Conservation (phyloP, 768 basidiomycete species). For the Macrolepiota albuminosa region DNA sequence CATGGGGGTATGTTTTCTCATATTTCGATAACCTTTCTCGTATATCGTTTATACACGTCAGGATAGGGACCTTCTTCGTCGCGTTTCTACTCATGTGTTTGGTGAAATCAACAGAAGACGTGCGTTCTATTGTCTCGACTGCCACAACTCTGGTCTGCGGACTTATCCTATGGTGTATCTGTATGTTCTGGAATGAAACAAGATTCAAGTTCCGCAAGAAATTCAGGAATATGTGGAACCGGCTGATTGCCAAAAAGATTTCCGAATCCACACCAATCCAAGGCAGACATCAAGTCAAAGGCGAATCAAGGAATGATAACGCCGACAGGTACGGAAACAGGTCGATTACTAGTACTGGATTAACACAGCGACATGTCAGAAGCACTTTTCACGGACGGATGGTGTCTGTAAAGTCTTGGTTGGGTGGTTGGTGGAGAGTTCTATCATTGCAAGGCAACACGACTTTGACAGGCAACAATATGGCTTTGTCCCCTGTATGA, state of each 20-base stretch:
- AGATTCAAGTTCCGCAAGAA: too few species aligned
- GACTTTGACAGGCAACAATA: not conserved
- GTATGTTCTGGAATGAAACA: not conserved
- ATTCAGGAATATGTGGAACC: not conserved
- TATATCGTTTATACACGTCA: not conserved
- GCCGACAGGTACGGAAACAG: not conserved
- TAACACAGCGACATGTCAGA: not conserved
- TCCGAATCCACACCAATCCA: not conserved
- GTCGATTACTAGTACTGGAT: too few species aligned
- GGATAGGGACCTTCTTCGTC: not conserved
- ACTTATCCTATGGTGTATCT: slow-evolving; percentile 2
- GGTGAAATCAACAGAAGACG: not conserved
- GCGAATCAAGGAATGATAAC: not conserved
- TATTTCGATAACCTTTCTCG: not conserved
- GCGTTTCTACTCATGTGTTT: slow-evolving; percentile 2
- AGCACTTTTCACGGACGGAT: not conserved
- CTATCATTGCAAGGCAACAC: not conserved
- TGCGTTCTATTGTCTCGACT: not conserved
- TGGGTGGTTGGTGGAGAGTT: not conserved
- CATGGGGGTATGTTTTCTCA: slow-evolving; percentile 2
- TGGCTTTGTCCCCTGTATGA: not conserved
- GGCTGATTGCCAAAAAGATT: not conserved
- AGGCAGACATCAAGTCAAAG: not conserved
- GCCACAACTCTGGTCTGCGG: not conserved
- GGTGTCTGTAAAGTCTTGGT: not conserved